Percentiles rank a stretch among this genome's conserved stretches.
Evolutionary conservation across 2,329 filamentous ascomycete genomes (phyloP).

Genomic region (Juglanconis sp.): DNA sequence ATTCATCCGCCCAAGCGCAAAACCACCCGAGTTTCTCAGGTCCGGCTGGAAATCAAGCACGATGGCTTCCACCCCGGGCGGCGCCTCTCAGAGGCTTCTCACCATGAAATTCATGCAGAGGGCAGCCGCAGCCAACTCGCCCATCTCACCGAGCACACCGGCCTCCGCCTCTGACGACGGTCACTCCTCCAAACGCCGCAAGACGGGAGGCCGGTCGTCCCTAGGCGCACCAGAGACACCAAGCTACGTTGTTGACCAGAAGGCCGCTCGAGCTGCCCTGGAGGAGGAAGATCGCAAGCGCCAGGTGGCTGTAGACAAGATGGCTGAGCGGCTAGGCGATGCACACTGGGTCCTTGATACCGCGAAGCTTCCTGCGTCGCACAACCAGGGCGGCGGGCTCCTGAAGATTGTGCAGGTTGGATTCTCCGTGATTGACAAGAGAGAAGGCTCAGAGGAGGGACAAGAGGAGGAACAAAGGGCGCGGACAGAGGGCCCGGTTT

Average conservation of each 20-base stretch:
- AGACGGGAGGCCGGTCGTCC: conserved; percentile 36
- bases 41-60: conserved; percentile 9
- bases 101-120: conserved; percentile 99
- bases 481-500: conserved; percentile 3
- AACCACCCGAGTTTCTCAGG: background rate
- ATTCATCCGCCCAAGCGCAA: background rate
- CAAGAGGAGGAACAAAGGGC: conserved; percentile 30
- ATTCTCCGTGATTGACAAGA: conserved; percentile 48
- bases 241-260: conserved; percentile 47
- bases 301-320: conserved; percentile 57
- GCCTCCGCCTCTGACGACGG: conserved; percentile 40
- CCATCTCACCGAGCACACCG: conserved; percentile 41
- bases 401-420: conserved; percentile 59
- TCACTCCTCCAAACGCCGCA: conserved; percentile 62
- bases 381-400: conserved; percentile 28
- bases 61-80: conserved; percentile 55
- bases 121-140: conserved; percentile 61
- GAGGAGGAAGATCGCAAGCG: conserved; percentile 66
- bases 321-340: conserved; percentile 62
- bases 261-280: conserved; percentile 60
- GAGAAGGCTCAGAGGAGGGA: background rate
- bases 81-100: conserved; percentile 82
- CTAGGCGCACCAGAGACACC: conserved; percentile 33
- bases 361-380: conserved; percentile 20
- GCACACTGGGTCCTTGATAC: conserved; percentile 73